Evolutionary conservation across 164 flowering plant genomes (phyloP).

Genomic region (Houttuynia cordata): DNA sequence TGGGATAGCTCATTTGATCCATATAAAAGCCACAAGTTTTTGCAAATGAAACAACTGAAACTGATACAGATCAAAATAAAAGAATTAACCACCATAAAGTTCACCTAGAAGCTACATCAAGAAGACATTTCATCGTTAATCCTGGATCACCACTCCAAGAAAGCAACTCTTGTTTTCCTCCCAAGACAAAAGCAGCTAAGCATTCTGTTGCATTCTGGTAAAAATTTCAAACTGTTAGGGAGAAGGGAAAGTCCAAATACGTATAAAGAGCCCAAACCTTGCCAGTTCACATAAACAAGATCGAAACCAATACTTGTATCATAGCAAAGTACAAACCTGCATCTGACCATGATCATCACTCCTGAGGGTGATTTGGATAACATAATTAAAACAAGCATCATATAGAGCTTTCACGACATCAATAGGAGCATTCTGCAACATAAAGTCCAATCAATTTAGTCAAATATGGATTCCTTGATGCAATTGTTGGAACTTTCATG

Average conservation of each 20-base stretch:
- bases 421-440: constrained; percentile 67
- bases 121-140: constrained; percentile 69
- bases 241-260: neutral
- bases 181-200: constrained; percentile 65
- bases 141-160: constrained; percentile 74
- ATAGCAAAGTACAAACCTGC: constrained; percentile 39
- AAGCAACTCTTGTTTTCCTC: constrained; percentile 69
- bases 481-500: too few species aligned
- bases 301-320: neutral
- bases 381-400: constrained; percentile 65
- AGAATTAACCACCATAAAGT: neutral
- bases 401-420: constrained; percentile 61
- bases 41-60: too few species aligned
- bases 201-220: constrained; percentile 94
- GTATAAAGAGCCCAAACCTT: neutral
- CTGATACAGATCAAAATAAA: neutral
- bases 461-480: too few species aligned
- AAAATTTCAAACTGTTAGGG: neutral
- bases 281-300: neutral
- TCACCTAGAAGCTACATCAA: constrained; percentile 89
- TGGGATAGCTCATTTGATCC: neutral
- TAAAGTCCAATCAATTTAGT: constrained; percentile 2
- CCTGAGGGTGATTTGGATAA: constrained; percentile 53
- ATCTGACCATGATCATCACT: constrained; percentile 86
- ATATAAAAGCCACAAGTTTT: neutral